Evolutionary conservation across 176 grass and related monocot genomes (phyloP).

Genomic region (Carex kokanica): DNA sequence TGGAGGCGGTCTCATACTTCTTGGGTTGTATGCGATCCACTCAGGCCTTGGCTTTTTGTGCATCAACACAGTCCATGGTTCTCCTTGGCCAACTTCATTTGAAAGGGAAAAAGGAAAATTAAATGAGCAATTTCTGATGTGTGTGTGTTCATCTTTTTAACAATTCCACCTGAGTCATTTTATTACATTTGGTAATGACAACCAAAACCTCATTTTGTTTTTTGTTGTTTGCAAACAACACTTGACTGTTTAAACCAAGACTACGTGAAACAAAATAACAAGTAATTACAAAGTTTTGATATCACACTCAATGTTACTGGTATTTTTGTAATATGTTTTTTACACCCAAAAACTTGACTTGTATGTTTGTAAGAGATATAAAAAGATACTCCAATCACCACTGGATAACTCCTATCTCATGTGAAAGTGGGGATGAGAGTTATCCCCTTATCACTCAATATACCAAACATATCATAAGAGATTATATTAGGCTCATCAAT

Average conservation of each 20-base stretch:
- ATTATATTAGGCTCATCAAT: no score
- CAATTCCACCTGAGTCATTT: neutral
- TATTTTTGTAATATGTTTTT: neutral
- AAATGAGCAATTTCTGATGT: neutral
- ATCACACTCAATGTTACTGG: neutral
- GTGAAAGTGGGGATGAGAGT: no score
- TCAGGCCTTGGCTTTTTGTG: constrained; percentile 76
- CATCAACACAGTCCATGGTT: constrained; percentile 81
- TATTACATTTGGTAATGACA: neutral
- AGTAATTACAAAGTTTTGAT: neutral
- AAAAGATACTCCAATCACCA: no score
- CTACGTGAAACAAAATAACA: neutral
- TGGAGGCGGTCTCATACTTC: constrained; percentile 66
- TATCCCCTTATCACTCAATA: no score
- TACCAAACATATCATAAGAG: no score
- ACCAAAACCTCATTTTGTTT: neutral
- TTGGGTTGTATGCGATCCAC: constrained; percentile 91
- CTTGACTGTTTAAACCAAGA: neutral
- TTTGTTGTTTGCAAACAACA: neutral
- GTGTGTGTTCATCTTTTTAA: neutral
- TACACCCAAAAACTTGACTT: no score
- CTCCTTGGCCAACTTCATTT: constrained; percentile 32
- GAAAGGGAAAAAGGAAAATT: neutral
- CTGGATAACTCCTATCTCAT: no score
- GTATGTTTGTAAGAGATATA: no score